Base-by-base conservation (phyloP, 768 basidiomycete genomes). In the Kwoniella dejecticola region DNA sequence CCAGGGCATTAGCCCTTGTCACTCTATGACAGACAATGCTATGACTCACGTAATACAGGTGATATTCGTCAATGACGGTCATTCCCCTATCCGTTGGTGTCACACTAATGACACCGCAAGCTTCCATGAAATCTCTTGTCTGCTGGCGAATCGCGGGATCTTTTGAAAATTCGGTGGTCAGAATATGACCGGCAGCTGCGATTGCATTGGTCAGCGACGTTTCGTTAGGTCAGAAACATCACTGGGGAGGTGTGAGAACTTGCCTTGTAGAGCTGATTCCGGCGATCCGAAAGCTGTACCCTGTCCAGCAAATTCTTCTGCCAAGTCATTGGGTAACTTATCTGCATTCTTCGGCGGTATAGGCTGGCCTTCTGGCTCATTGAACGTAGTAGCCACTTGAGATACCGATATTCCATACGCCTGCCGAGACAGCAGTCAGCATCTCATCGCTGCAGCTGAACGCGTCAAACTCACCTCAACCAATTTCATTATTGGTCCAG, bases 91-190 rank as follows among this genome's bases (percentile, higher is more conserved):
- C 93, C 0, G 95, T 98, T 0, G 95, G 93, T 48, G 83, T 82
- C 15, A 94, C 87, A 21, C 88, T 87, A 30, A 98, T 81, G 19
- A 85, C 82, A 1, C 88, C 95, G 63, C 88, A 85, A 12, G 83
- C 82, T 72, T 84, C 87, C 82, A 92, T 93, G 36, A 85, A 74
- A 57, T 86, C 83, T 52, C 96, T 86, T 52, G 91, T 86, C 58
- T 86, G 83, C 64, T 87, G 86, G 41, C 91, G 83, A 29, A 99
- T 83, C 11, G 91, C 80, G 12, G 95, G 95, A 76, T 99, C 95
- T 74, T 90, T 94, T 31, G 90, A 90, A 17, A 98, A 83, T 76
- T 98, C 96, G 0, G 89, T 91, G 5, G 88, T 84, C 47, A 98
- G 80, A 57, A 98, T 88, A 82, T 90, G 84, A 48, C 71, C 73